phyloP scores from a whole-genome alignment of 164 flowering plant genomes.

The Kalanchoe fedtschenkoi region DNA sequence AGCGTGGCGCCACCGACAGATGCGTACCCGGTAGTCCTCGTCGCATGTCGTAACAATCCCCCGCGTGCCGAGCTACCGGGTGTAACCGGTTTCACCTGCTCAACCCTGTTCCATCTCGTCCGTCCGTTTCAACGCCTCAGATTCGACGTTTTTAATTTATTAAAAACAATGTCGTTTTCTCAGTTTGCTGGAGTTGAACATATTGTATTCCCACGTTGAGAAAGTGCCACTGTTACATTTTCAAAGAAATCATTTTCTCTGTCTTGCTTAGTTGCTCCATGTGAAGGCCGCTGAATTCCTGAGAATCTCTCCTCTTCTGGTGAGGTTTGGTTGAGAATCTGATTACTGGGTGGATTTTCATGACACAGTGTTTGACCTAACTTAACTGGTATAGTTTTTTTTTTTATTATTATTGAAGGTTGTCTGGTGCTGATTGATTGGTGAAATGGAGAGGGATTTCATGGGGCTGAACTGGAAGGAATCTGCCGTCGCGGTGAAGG shows the following conservation, averaged over 20 bases:
- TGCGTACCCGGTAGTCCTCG: neutral
- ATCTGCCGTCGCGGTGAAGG: constrained; percentile 21
- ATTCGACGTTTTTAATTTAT: too few relatives aligned
- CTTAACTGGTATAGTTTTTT: neutral
- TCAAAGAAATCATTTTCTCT: neutral
- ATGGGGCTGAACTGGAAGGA: constrained; percentile 37
- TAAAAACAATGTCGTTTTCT: too few relatives aligned
- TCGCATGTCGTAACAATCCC: neutral
- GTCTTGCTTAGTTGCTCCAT: neutral
- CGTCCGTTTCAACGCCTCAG: neutral
- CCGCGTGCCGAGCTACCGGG: neutral
- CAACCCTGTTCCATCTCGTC: neutral
- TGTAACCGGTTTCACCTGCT: neutral
- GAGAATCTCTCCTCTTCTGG: neutral
- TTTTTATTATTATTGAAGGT: neutral
- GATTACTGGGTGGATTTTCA: neutral
- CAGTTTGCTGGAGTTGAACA: neutral
- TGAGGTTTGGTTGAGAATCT: neutral
- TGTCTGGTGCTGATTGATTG: neutral
- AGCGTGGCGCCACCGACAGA: constrained; percentile 1
- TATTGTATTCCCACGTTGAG: neutral
- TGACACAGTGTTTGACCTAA: neutral
- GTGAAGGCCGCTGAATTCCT: neutral
- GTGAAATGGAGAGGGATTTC: constrained; percentile 49
- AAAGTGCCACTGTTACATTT: neutral